A percentile compares a stretch with the other conserved stretches of the same genome.
These are phyloP conservation scores for Diaporthe sp. DNA, from an alignment of 2,329 filamentous ascomycete genomes.

Conservation along the genomic window DNA sequence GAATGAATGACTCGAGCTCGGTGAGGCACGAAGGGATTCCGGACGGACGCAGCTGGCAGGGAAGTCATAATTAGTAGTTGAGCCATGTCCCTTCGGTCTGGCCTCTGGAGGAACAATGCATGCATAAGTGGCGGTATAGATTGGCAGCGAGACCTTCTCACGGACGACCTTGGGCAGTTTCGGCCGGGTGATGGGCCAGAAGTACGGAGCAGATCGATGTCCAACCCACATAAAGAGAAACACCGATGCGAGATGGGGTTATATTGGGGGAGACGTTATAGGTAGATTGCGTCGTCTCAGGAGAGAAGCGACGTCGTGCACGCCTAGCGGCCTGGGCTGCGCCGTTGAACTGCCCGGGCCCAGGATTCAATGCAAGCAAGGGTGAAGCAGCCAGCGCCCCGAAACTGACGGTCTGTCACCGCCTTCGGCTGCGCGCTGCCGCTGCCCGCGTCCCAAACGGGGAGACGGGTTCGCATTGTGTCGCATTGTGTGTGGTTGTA, in stretches of 20 bases:
- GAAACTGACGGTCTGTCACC: constrained; percentile 28
- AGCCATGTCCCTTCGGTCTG: not conserved
- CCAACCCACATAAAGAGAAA: constrained; percentile 3
- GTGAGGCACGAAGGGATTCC: not conserved
- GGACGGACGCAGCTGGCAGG: not conserved
- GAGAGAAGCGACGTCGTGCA: constrained; percentile 29
- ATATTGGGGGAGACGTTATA: constrained; percentile 18
- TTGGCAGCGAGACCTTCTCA: not conserved
- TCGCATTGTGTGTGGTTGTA: not conserved
- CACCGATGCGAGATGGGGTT: constrained; percentile 5
- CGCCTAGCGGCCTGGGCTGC: constrained; percentile 3
- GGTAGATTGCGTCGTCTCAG: constrained; percentile 25
- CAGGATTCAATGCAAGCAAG: constrained; percentile 22
- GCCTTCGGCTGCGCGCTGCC: constrained; percentile 24
- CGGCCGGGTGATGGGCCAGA: constrained; percentile 14
- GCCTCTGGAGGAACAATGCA: constrained; percentile 5
- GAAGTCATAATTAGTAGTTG: not conserved
- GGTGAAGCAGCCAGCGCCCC: constrained; percentile 4
- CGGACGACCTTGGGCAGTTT: not conserved
- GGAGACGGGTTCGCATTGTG: constrained; percentile 15
- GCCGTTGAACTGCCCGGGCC: constrained; percentile 11
- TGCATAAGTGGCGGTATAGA: constrained; percentile 11
- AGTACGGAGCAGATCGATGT: constrained; percentile 5
- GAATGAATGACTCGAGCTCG: constrained; percentile 14
- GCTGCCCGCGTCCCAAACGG: constrained; percentile 9